Percentiles rank a stretch among this genome's conserved stretches.
Conservation (phyloP, 2,329 filamentous ascomycete genomes). For the Fusarium poae region DNA sequence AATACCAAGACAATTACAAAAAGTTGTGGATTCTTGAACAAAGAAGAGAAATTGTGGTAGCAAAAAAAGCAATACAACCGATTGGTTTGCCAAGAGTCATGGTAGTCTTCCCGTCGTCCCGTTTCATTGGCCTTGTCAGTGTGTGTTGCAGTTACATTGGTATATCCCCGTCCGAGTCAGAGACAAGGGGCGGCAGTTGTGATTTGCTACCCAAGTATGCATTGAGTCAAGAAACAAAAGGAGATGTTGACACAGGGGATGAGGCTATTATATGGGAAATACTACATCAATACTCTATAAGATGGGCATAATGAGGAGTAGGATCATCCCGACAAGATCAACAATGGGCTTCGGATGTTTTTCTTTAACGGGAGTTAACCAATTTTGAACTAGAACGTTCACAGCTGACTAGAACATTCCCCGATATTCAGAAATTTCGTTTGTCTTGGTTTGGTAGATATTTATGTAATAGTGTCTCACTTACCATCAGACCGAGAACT, state of each 20-base stretch:
- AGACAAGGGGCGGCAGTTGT: background rate
- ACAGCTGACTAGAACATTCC: background rate
- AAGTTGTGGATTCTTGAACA: background rate
- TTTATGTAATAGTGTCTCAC: background rate
- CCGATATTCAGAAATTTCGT: background rate
- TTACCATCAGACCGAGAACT: background rate
- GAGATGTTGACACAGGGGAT: background rate
- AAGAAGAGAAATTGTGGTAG: background rate
- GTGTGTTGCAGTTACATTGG: background rate
- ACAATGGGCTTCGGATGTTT: background rate
- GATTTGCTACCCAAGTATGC: background rate
- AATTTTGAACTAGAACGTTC: conserved; percentile 1
- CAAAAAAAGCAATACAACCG: background rate
- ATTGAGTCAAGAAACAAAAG: background rate
- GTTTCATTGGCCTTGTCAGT: background rate
- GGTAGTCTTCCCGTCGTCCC: conserved; percentile 4
- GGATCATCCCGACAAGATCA: background rate
- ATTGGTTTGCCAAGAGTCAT: background rate
- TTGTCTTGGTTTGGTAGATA: background rate
- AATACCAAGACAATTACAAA: background rate
- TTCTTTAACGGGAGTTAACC: background rate
- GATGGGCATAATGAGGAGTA: background rate
- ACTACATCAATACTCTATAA: background rate
- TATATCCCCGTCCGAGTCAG: background rate
- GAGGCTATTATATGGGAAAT: conserved; percentile 1